phyloP scores from a whole-genome alignment of 768 basidiomycete species.

The Strobilomyces echinocephalus region DNA sequence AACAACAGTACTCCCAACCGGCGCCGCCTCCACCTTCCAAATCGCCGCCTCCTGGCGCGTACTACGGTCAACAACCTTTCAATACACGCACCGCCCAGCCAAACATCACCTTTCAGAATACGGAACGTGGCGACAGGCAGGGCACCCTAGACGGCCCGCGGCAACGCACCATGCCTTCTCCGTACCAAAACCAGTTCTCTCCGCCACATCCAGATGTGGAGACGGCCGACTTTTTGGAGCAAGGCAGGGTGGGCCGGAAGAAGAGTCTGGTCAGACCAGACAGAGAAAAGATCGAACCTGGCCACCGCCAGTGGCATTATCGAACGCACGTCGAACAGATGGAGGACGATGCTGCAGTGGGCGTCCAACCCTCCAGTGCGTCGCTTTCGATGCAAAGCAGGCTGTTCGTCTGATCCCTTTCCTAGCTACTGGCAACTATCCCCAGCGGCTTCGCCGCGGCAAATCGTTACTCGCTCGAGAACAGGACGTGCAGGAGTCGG shows the following conservation, averaged over 20 bases:
- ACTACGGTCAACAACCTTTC: slow-evolving; percentile 17
- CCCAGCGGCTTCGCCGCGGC: slow-evolving; percentile 69
- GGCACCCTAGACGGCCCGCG: slow-evolving; percentile 53
- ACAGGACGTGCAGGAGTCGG: slow-evolving; percentile 87
- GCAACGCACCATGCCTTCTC: slow-evolving; percentile 40
- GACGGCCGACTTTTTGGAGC: slow-evolving; percentile 37
- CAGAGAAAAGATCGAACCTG: slow-evolving; percentile 92
- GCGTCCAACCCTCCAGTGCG: slow-evolving; percentile 79
- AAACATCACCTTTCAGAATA: slow-evolving; percentile 65
- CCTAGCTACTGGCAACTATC: slow-evolving; percentile 75
- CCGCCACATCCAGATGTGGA: slow-evolving; percentile 34
- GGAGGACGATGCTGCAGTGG: slow-evolving; percentile 65
- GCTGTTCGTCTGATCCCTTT: slow-evolving; percentile 4
- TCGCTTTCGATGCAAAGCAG: slow-evolving; percentile 17
- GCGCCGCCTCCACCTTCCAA: slow-evolving; percentile 17
- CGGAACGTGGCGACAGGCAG: slow-evolving; percentile 65
- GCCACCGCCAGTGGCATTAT: slow-evolving; percentile 93
- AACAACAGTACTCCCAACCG: slow-evolving; percentile 13
- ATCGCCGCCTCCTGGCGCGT: slow-evolving; percentile 10
- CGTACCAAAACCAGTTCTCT: slow-evolving; percentile 45
- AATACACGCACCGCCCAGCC: slow-evolving; percentile 21
- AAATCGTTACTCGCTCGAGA: slow-evolving; percentile 88
- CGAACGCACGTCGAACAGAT: slow-evolving; percentile 78
- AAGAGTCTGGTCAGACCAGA: slow-evolving; percentile 91
- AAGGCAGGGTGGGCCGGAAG: slow-evolving; percentile 65